Evolutionary conservation across 1,139 yeast genomes (phyloP).

Genomic region (Protomyces arabidopsidicola): DNA sequence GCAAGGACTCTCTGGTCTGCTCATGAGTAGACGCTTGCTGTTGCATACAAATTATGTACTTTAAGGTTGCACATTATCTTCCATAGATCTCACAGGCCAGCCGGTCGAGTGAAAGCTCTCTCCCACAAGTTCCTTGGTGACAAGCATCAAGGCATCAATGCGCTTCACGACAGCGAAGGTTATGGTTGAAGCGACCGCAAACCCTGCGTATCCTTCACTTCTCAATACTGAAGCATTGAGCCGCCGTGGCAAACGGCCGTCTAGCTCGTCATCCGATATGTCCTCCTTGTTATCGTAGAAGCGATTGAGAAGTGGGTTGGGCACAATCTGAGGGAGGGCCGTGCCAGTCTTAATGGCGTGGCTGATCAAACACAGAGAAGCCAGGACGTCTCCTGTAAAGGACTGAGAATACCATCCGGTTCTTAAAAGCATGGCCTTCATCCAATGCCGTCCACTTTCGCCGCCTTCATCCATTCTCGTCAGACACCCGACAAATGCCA

Average conservation of each 20-base stretch:
- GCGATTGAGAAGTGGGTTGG: constrained; percentile 35
- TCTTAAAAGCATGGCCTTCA: constrained; percentile 30
- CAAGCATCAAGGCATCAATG: constrained; percentile 36
- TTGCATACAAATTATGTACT: no score
- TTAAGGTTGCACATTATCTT: no score
- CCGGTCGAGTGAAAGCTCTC: constrained; percentile 34
- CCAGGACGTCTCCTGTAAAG: constrained; percentile 36
- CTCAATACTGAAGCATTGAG: constrained; percentile 24
- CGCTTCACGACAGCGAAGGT: constrained; percentile 36
- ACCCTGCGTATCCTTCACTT: constrained; percentile 35
- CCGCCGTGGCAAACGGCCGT: constrained; percentile 23
- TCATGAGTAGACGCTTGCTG: no score
- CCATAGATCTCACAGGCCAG: neutral
- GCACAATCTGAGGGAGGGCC: constrained; percentile 38
- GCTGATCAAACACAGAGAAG: constrained; percentile 37
- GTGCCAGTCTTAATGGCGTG: constrained; percentile 35
- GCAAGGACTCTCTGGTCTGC: no score
- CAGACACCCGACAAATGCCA: constrained; percentile 33
- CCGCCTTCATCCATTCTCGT: constrained; percentile 33
- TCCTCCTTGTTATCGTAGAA: constrained; percentile 31
- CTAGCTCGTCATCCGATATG: constrained; percentile 10
- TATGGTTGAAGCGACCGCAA: constrained; percentile 35
- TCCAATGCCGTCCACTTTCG: constrained; percentile 28
- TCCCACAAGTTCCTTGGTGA: constrained; percentile 38
- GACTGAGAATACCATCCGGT: constrained; percentile 37